Percentiles rank a stretch among this genome's conserved stretches.
Conservation (phyloP, 495 filamentous ascomycete genomes). For the Xylaria curta region DNA sequence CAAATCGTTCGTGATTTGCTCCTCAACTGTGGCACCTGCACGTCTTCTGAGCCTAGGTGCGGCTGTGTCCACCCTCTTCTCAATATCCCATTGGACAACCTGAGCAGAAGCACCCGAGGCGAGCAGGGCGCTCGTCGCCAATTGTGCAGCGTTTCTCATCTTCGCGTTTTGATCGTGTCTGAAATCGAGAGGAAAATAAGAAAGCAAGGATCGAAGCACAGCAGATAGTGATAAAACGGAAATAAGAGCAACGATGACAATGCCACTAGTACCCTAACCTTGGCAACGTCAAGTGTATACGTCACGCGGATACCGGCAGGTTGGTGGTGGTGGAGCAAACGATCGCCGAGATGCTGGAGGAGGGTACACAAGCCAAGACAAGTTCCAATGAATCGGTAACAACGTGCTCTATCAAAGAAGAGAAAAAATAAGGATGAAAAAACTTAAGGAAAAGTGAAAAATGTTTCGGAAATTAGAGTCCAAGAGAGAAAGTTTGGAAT, state of each 20-base stretch:
- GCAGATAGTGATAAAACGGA: neutral
- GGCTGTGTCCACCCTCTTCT: slow-evolving; percentile 31
- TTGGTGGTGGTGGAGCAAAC: slow-evolving; percentile 5
- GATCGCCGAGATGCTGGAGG: slow-evolving; percentile 5
- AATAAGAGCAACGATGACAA: neutral
- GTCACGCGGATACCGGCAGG: neutral
- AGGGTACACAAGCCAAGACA: slow-evolving; percentile 10
- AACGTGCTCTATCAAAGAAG: neutral
- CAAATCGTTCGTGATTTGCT: slow-evolving; percentile 49
- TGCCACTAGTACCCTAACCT: neutral
- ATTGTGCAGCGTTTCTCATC: slow-evolving; percentile 33
- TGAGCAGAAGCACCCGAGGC: slow-evolving; percentile 42
- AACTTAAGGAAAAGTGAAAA: neutral
- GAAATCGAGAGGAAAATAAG: neutral
- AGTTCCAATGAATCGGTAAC: neutral
- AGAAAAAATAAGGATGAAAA: neutral
- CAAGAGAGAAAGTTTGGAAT: neutral
- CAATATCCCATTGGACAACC: slow-evolving; percentile 53
- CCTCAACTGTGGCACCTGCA: slow-evolving; percentile 43
- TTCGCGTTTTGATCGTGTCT: slow-evolving; percentile 14
- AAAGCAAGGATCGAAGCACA: neutral
- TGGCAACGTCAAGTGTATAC: neutral
- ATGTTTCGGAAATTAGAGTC: neutral
- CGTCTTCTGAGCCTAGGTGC: slow-evolving; percentile 40
- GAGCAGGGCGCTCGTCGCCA: slow-evolving; percentile 42